Conservation (phyloP, 2,329 filamentous ascomycete species). For the Sporothrix pseudoabietina region DNA sequence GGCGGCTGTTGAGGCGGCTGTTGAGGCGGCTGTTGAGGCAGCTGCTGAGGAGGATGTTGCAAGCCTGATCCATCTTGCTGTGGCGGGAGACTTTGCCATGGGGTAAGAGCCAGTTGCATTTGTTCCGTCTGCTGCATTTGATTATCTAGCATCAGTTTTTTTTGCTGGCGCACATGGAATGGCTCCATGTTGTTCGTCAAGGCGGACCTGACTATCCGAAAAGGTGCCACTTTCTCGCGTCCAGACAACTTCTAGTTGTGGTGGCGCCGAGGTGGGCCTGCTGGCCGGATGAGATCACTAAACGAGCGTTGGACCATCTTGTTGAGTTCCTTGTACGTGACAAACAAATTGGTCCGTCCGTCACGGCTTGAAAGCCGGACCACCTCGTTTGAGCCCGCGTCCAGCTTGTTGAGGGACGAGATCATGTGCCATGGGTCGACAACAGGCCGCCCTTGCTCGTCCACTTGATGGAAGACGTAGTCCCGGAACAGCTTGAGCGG, state of each 20-base stretch:
- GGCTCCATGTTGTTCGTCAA: not conserved
- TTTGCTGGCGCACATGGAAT: not conserved
- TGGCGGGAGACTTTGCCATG: not conserved
- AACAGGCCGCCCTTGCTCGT: slow-evolving; percentile 78
- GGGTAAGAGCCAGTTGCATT: too few relatives aligned
- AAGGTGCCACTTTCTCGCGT: not conserved
- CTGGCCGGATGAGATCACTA: slow-evolving; percentile 52
- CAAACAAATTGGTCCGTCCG: slow-evolving; percentile 83
- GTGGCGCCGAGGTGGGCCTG: slow-evolving; percentile 27
- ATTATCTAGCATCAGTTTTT: not conserved
- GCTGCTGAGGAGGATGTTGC: not conserved
- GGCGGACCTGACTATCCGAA: not conserved
- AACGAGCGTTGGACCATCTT: slow-evolving; percentile 62
- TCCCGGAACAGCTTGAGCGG: slow-evolving; percentile 93
- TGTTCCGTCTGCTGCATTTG: not conserved
- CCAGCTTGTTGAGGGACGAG: slow-evolving; percentile 84
- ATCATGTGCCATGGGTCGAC: slow-evolving; percentile 88
- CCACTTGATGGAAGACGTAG: slow-evolving; percentile 96
- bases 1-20: not conserved
- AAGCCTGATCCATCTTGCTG: not conserved
- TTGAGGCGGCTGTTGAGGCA: not conserved
- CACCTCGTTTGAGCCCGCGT: slow-evolving; percentile 84
- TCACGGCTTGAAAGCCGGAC: slow-evolving; percentile 85
- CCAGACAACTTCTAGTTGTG: slow-evolving; percentile 21
- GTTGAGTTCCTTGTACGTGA: slow-evolving; percentile 88